These are phyloP conservation scores for Plectosphaerella plurivora DNA, from an alignment of 2,329 filamentous ascomycete genomes.

Conservation along the genomic window DNA sequence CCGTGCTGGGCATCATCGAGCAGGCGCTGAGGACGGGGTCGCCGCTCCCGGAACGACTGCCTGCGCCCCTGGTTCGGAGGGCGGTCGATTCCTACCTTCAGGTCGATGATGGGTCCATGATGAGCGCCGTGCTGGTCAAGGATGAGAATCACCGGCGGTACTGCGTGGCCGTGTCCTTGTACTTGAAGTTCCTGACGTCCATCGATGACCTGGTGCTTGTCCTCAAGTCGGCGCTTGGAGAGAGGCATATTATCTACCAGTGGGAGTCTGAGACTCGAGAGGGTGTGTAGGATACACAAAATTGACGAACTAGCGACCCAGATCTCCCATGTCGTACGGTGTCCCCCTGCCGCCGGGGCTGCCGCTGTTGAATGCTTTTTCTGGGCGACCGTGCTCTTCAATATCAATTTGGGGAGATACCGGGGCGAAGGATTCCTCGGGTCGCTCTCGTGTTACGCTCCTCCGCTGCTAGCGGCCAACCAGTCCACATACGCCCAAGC, in stretches of 20 bases:
- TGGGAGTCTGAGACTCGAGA: constrained; percentile 11
- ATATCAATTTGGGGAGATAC: no score
- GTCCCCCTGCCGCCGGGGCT: no score
- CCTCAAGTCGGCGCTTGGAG: constrained; percentile 37
- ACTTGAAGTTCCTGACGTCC: constrained; percentile 34
- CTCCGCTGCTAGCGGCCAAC: no score
- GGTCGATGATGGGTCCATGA: constrained; percentile 11
- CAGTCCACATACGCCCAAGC: no score
- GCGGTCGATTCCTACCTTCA: constrained; percentile 22
- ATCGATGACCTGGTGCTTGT: constrained; percentile 40
- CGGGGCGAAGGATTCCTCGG: no score
- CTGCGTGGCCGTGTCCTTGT: constrained; percentile 39
- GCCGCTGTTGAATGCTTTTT: no score
- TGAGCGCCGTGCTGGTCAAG: constrained; percentile 27
- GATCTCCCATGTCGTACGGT: no score
- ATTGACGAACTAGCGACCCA: no score
- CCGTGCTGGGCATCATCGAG: constrained; percentile 38
- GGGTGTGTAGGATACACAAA: no score
- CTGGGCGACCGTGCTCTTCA: no score
- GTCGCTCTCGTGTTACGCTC: no score
- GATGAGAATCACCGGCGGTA: constrained; percentile 39
- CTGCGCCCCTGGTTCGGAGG: constrained; percentile 37
- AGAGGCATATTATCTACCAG: constrained; percentile 28
- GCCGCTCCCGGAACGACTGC: constrained; percentile 41
- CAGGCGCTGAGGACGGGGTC: constrained; percentile 41